phyloP scores from a whole-genome alignment of 2,329 filamentous ascomycete genomes.

The Exophiala alcalophila region DNA sequence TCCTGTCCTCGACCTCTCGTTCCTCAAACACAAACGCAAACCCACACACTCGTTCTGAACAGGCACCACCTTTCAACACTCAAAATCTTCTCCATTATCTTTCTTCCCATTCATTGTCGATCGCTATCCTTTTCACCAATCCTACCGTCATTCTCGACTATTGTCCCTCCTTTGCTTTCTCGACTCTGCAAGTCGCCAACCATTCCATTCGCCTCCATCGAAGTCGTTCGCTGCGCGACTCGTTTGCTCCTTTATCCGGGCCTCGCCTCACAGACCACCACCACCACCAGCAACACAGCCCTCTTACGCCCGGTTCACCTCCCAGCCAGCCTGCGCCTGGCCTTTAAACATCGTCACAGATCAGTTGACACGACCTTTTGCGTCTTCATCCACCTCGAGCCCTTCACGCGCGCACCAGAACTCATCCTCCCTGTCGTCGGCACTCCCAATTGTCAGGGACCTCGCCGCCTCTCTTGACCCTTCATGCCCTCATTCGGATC shows the following conservation, averaged over 20 bases:
- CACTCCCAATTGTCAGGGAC: constrained; percentile 5
- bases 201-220: background rate
- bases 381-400: background rate
- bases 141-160: constrained; percentile 14
- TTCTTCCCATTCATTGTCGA: constrained; percentile 17
- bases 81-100: constrained; percentile 9
- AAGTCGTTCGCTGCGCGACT: too few relatives aligned
- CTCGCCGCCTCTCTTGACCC: constrained; percentile 13
- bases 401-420: background rate
- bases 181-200: too few relatives aligned
- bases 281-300: constrained; percentile 14
- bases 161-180: constrained; percentile 10
- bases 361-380: constrained; percentile 8
- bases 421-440: too few relatives aligned
- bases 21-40: constrained; percentile 14
- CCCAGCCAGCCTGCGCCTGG: constrained; percentile 21
- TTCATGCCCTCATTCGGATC: constrained; percentile 74
- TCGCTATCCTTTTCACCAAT: constrained; percentile 17
- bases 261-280: constrained; percentile 11
- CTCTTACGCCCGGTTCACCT: constrained; percentile 20
- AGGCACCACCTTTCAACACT: constrained; percentile 23
- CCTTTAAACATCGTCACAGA: constrained; percentile 7
- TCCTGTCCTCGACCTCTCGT: constrained; percentile 17
- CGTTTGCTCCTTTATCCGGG: constrained; percentile 8
- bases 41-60: constrained; percentile 23